Conservation (phyloP, 108 stramenopile species). For the Cyclotella distinguenda region DNA sequence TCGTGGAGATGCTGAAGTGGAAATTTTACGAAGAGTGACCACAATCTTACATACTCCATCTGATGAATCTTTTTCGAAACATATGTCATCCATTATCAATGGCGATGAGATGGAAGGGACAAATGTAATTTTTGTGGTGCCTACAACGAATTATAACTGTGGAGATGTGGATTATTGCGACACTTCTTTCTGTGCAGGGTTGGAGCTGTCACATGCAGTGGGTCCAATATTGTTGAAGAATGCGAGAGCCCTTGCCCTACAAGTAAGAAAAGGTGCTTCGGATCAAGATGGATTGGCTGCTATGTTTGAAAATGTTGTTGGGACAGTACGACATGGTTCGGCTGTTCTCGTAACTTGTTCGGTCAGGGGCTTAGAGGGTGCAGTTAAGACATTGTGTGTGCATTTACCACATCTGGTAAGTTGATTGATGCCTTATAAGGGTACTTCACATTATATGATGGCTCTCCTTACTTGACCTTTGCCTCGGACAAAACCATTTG, state of each 20-base stretch:
- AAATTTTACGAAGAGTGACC: background rate
- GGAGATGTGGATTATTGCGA: conserved; percentile 9
- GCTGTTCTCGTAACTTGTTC: conserved; percentile 55
- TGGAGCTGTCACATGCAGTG: conserved; percentile 45
- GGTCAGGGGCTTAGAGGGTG: conserved; percentile 58
- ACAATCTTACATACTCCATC: background rate
- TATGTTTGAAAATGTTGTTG: conserved; percentile 68
- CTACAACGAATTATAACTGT: conserved; percentile 5
- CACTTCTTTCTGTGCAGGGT: conserved; percentile 42
- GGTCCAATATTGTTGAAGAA: conserved; percentile 38
- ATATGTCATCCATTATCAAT: conserved; percentile 20
- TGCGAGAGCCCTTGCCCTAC: conserved; percentile 60
- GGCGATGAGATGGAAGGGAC: conserved; percentile 27
- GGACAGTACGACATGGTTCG: conserved; percentile 48
- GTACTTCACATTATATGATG: too few relatives aligned
- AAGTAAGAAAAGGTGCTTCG: conserved; percentile 60
- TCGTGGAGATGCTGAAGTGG: conserved; percentile 15
- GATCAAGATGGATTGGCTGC: conserved; percentile 52
- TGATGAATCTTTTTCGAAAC: conserved; percentile 17
- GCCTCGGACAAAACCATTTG: too few relatives aligned
- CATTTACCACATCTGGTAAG: conserved; percentile 51
- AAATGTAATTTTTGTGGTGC: conserved; percentile 47
- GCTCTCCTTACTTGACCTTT: too few relatives aligned
- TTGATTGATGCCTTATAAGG: background rate
- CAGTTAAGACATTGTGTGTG: conserved; percentile 50